A percentile compares a stretch with the other conserved stretches of the same genome.
Evolutionary conservation across 768 basidiomycete genomes (phyloP).

Genomic region (Coprinellus micaceus): DNA sequence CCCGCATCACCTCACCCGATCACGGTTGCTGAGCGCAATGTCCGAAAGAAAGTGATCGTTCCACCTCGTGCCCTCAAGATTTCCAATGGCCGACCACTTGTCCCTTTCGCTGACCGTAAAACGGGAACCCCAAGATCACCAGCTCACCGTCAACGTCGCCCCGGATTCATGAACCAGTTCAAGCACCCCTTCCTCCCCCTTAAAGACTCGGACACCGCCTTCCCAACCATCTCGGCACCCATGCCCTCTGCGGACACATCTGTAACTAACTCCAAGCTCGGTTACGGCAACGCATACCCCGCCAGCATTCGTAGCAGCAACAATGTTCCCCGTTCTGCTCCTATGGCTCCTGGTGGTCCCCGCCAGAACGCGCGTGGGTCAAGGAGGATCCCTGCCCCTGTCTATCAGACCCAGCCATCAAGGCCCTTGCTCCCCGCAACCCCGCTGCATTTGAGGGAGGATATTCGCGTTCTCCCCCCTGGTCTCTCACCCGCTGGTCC

Average conservation of each 20-base stretch:
- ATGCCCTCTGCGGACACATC: slow-evolving; percentile 13
- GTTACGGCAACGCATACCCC: slow-evolving; percentile 10
- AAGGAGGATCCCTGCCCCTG: slow-evolving; percentile 10
- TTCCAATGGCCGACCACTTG: slow-evolving; percentile 21
- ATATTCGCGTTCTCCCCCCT: slow-evolving; percentile 10
- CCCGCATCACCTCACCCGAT: slow-evolving; percentile 6
- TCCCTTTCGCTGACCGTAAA: slow-evolving; percentile 20
- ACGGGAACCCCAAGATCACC: slow-evolving; percentile 30
- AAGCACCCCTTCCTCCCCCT: slow-evolving; percentile 39
- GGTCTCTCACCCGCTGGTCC: slow-evolving; percentile 5
- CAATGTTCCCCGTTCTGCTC: slow-evolving; percentile 11
- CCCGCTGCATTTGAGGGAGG: slow-evolving; percentile 11
- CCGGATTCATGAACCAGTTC: slow-evolving; percentile 15
- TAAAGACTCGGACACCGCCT: slow-evolving; percentile 24
- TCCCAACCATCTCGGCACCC: slow-evolving; percentile 19
- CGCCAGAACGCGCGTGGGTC: slow-evolving; percentile 1
- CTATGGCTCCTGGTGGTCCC: slow-evolving; percentile 12
- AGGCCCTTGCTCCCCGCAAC: slow-evolving; percentile 9
- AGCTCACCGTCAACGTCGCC: slow-evolving; percentile 23
- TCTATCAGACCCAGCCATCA: slow-evolving; percentile 4
- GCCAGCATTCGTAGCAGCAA: slow-evolving; percentile 2
- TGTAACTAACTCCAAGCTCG: slow-evolving; percentile 17
- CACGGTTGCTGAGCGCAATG: slow-evolving; percentile 2
- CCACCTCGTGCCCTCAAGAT: slow-evolving; percentile 26
- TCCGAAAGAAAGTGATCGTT: slow-evolving; percentile 9